Conservation (phyloP, 2,329 filamentous ascomycete genomes). For the Cladosporium sp. region DNA sequence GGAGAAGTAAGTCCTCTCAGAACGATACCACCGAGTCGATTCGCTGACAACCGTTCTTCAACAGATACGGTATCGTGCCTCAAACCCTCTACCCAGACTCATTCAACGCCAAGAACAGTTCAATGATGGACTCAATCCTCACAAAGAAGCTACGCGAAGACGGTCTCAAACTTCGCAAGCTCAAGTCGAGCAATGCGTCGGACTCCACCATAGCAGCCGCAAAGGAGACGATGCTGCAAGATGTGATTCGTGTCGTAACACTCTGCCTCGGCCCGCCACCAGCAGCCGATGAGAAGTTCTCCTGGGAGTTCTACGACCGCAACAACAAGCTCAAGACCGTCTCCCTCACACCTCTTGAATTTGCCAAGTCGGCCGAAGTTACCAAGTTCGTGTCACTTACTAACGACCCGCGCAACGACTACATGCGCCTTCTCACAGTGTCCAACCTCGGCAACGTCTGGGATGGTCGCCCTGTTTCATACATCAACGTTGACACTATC, state of each 20-base stretch:
- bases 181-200: constrained; percentile 43
- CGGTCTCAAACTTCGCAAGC: constrained; percentile 64
- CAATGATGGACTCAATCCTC: constrained; percentile 66
- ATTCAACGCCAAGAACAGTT: constrained; percentile 70
- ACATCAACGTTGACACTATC: constrained; percentile 75
- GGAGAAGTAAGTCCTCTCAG: constrained; percentile 62
- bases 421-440: constrained; percentile 69
- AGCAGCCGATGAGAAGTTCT: constrained; percentile 62
- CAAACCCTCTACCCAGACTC: constrained; percentile 77
- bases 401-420: constrained; percentile 76
- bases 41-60: constrained; percentile 36
- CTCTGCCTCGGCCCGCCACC: constrained; percentile 79
- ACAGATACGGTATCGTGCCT: constrained; percentile 78
- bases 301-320: constrained; percentile 75
- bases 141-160: constrained; percentile 86
- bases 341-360: constrained; percentile 63
- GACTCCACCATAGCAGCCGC: constrained; percentile 39
- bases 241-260: constrained; percentile 77
- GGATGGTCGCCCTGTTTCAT: constrained; percentile 69
- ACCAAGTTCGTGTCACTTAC: constrained; percentile 73
- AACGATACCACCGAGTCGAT: too few species aligned
- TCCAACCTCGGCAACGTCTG: constrained; percentile 76
- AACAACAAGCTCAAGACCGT: constrained; percentile 61
- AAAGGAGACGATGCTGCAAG: constrained; percentile 72
- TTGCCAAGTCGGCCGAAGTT: constrained; percentile 65